Evolutionary conservation across 139 green algal genomes (phyloP), one percentile per base, ranked within the genome.

Genomic region (Eudorina sp.): DNA sequence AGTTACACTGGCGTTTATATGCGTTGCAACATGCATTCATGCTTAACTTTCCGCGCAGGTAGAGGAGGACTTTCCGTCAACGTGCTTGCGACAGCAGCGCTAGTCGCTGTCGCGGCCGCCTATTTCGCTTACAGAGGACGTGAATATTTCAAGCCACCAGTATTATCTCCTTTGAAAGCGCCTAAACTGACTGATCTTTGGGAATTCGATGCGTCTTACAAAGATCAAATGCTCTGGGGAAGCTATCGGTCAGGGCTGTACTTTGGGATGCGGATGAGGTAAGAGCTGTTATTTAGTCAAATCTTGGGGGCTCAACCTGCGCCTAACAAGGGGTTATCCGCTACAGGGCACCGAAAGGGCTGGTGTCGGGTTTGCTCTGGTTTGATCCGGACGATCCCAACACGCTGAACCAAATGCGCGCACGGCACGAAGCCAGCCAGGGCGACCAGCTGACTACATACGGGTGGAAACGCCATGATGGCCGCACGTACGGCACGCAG

Each of bases 231-330:
- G 92, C 88, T 98, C 21, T 99, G 97, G 97, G 97, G 97, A 14
- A 98, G 94, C 43, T 99, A 99, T 89, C 75, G 97, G 0, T 94
- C 97, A 3, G 96, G 96, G 7, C 91, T 97, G 0, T 99, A 99
- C 89, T 96, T 99, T 85, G 97, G 95, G 9, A 94, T 98, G 94
- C 93, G 95, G 45, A 96, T 91, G 38, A 91, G 96, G 92, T 93
- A 53, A 79, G 41, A 14, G 23, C n/a, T n/a, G n/a, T n/a, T n/a
- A n/a, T n/a, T n/a, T n/a, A n/a, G n/a, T n/a, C n/a, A n/a, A n/a
- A n/a, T n/a, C n/a, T n/a, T n/a, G n/a, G n/a, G n/a, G n/a, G n/a
- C n/a, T n/a, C n/a, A n/a, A n/a, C n/a, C n/a, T n/a, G n/a, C n/a
- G n/a, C n/a, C n/a, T n/a, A n/a, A n/a, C n/a, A n/a, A n/a, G n/a